phyloP scores from a whole-genome alignment of 306 rosid species.

The Quercus dentata region DNA sequence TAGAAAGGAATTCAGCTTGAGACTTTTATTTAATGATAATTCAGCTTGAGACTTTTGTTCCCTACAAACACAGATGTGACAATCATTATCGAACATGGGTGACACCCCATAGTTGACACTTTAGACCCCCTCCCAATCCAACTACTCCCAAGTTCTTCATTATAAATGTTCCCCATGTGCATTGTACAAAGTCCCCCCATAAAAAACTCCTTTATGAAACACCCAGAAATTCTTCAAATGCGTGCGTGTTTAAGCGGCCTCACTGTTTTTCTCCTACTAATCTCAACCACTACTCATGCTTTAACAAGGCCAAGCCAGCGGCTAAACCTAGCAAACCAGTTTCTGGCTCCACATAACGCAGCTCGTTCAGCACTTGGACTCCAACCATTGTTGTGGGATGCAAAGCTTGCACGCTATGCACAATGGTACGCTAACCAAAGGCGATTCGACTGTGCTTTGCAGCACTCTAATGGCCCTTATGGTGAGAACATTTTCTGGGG shows the following conservation, averaged over 20 bases:
- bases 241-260: conserved; percentile 1
- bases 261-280: conserved; percentile 18
- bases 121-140: conserved; percentile 8
- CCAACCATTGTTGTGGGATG: conserved; percentile 54
- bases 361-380: conserved; percentile 43
- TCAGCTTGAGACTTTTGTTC: background rate
- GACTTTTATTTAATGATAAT: background rate
- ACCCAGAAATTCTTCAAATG: conserved; percentile 2
- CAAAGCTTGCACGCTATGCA: conserved; percentile 50
- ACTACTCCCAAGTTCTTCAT: conserved; percentile 8
- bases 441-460: conserved; percentile 56
- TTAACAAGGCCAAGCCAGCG: background rate
- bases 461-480: conserved; percentile 77
- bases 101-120: conserved; percentile 69
- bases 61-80: conserved; percentile 25
- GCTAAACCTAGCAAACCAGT: conserved; percentile 34
- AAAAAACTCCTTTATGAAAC: background rate
- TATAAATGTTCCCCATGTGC: conserved; percentile 8
- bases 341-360: conserved; percentile 63
- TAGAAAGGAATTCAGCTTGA: background rate
- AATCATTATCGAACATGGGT: conserved; percentile 81
- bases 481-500: conserved; percentile 99
- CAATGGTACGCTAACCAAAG: conserved; percentile 70
- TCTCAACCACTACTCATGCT: conserved; percentile 22
- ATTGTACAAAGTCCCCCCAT: background rate